Conservation (phyloP, 371 early-diverging fungal genomes). For the Mucor lusitanicus region DNA sequence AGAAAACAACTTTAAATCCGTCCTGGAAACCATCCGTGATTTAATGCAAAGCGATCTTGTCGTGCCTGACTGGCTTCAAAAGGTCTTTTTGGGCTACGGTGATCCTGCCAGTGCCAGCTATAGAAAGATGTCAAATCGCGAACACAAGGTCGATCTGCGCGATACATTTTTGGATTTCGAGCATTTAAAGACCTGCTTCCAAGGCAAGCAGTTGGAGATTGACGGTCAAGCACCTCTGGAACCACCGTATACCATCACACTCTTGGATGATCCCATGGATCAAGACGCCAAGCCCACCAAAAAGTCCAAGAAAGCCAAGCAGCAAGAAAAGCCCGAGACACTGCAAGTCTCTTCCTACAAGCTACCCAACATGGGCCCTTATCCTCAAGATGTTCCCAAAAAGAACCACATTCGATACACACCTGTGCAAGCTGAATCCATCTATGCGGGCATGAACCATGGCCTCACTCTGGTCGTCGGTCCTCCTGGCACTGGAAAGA, state of each 20-base stretch:
- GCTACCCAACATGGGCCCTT: constrained; percentile 73
- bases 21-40: constrained; percentile 87
- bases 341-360: constrained; percentile 63
- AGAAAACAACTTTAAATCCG: constrained; percentile 93
- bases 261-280: constrained; percentile 35
- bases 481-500: constrained; percentile 97
- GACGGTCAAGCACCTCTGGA: constrained; percentile 22
- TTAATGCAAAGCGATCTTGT: constrained; percentile 76
- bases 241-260: constrained; percentile 70
- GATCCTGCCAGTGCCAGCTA: constrained; percentile 82
- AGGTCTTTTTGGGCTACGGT: constrained; percentile 92
- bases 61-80: constrained; percentile 90
- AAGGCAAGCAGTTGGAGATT: constrained; percentile 14
- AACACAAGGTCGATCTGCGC: constrained; percentile 68
- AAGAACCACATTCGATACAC: constrained; percentile 84
- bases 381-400: constrained; percentile 64
- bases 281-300: constrained; percentile 37
- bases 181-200: constrained; percentile 77
- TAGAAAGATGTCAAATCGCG: constrained; percentile 53
- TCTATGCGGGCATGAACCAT: constrained; percentile 77
- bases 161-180: constrained; percentile 87
- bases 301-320: constrained; percentile 50
- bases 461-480: constrained; percentile 94
- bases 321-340: constrained; percentile 36
- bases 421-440: constrained; percentile 85